These are phyloP conservation scores for Backusella circina DNA, from an alignment of 192 early-diverging fungal species.

Conservation along the genomic window DNA sequence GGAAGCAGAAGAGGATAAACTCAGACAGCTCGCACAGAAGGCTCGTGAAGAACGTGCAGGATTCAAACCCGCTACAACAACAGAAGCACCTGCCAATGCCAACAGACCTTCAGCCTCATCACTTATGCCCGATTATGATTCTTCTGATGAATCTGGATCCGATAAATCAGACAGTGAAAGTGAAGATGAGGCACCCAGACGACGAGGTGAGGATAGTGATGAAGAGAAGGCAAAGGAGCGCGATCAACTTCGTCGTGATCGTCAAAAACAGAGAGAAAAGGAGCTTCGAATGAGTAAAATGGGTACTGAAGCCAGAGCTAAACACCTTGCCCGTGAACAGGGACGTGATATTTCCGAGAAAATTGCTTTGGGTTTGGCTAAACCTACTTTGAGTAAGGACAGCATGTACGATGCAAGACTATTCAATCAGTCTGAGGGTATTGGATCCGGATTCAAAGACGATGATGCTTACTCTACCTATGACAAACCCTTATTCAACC, in stretches of 20 bases:
- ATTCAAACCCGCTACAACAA: constrained; percentile 22
- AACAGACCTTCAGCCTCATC: constrained; percentile 31
- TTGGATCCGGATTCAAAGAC: constrained; percentile 83
- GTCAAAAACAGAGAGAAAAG: constrained; percentile 81
- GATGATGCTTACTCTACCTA: constrained; percentile 93
- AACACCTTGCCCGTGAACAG: constrained; percentile 63
- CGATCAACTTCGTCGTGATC: constrained; percentile 83
- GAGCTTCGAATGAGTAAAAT: constrained; percentile 84
- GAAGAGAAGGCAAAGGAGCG: constrained; percentile 68
- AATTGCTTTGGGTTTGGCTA: constrained; percentile 93
- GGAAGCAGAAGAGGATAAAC: constrained; percentile 86
- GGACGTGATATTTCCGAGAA: constrained; percentile 98
- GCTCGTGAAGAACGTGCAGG: constrained; percentile 83
- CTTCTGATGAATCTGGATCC: constrained; percentile 23
- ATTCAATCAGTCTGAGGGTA: constrained; percentile 88
- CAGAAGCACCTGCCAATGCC: constrained; percentile 19
- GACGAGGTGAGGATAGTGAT: constrained; percentile 48
- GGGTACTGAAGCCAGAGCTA: constrained; percentile 84
- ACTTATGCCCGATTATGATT: constrained; percentile 34
- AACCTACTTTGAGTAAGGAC: constrained; percentile 86
- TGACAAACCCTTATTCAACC: constrained; percentile 91
- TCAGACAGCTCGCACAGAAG: constrained; percentile 86
- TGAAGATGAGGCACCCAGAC: constrained; percentile 49
- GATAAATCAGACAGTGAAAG: constrained; percentile 18
- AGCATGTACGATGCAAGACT: constrained; percentile 92